Evolutionary conservation across 2,329 filamentous ascomycete genomes (phyloP), one percentile per base, ranked within the genome.

Genomic region (Pseudogymnoascus sp.): DNA sequence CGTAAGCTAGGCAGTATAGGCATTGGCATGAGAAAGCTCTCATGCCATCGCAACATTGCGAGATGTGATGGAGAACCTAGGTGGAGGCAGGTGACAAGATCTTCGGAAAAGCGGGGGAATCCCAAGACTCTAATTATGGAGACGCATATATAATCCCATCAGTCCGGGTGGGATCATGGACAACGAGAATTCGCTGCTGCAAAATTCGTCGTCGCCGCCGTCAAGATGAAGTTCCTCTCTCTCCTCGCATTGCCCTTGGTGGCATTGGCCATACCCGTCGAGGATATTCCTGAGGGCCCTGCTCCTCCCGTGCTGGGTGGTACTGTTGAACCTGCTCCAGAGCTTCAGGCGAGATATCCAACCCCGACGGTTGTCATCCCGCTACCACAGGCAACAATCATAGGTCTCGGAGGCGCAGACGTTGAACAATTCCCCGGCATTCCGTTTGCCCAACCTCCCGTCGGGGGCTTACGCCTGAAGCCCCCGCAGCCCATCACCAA

Each of bases 391-490:
- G 68, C 68, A 6, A 70, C 68, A 15, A 65, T 69, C 8, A 59
- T 69, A 9, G 68, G 68, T 13, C 60, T 60, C 6, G 61, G 62
- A 12, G 61, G 58, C 8, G 38, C 55, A 6, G 31, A 41, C 15
- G 79, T 91, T 17, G 89, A 93, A 63, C 83, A 79, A 27, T 92
- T 90, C 76, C 84, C 82, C 62, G 89, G 86, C 21, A 90, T 94
- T 62, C 90, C 89, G 2, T 94, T 86, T 69, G 89, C 89, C 2
- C 78, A 90, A 65, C 81, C 88, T 1, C 90, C 90, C 0, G 79
- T 82, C 0, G 88, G 87, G 0, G 72, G 78, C 2, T 77, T 91
- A 25, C 85, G 90, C 13, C 80, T 94, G 35, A 86, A 82, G 70
- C 86, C 88, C 5, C 90, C 90, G 0, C 80, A 85, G 69, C 77